These are phyloP conservation scores for Cyclotella baltica DNA, from an alignment of 108 stramenopile genomes.

Conservation along the genomic window DNA sequence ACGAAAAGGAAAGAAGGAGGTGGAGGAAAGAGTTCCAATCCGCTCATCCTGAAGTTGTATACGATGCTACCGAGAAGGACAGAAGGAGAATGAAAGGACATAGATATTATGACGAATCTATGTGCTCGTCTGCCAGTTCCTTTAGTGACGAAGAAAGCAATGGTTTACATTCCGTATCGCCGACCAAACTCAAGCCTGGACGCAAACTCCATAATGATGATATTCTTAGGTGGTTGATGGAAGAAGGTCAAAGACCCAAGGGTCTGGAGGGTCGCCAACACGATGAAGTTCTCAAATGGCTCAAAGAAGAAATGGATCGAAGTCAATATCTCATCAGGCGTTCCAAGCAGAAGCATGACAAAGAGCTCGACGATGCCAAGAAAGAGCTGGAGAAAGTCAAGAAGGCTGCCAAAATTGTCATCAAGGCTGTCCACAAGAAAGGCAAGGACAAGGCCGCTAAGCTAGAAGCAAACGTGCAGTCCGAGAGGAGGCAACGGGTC, in stretches of 20 bases:
- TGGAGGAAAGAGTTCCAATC: slow-evolving; percentile 19
- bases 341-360: slow-evolving; percentile 45
- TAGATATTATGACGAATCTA: neutral
- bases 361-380: slow-evolving; percentile 44
- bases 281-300: slow-evolving; percentile 52
- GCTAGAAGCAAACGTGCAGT: slow-evolving; percentile 40
- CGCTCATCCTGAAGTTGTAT: neutral
- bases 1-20: slow-evolving; percentile 22
- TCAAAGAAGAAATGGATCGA: slow-evolving; percentile 52
- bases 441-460: slow-evolving; percentile 49
- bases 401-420: slow-evolving; percentile 48
- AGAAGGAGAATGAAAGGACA: neutral
- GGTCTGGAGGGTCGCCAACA: slow-evolving; percentile 4
- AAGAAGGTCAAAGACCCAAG: neutral
- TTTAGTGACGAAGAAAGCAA: slow-evolving; percentile 23
- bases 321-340: slow-evolving; percentile 45
- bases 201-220: neutral
- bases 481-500: slow-evolving; percentile 35
- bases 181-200: slow-evolving; percentile 20
- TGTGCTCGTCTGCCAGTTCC: neutral
- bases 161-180: slow-evolving; percentile 4
- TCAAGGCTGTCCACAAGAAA: slow-evolving; percentile 52
- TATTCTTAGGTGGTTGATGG: neutral
- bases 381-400: slow-evolving; percentile 48
- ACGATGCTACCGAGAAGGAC: neutral